Percentiles rank a stretch among this genome's conserved stretches.
Conservation (phyloP, 1,284 basidiomycete species). For the Xanthoconium separans region DNA sequence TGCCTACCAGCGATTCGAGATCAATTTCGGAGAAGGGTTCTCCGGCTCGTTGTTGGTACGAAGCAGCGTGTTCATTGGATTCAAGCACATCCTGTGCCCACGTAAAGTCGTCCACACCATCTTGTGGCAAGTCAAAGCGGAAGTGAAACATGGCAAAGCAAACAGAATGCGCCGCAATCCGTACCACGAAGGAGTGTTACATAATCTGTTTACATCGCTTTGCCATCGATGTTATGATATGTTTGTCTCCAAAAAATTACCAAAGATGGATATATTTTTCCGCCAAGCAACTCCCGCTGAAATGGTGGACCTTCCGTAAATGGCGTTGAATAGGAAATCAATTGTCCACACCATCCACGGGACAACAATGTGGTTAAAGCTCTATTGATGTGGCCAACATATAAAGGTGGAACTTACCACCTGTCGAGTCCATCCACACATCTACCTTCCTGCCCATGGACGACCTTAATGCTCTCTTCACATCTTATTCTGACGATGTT, state of each 20-base stretch:
- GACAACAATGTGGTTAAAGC: background rate
- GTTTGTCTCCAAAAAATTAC: background rate
- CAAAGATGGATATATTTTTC: no score
- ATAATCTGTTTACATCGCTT: background rate
- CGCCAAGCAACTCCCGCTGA: background rate
- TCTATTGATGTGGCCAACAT: background rate
- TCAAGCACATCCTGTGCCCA: slow-evolving; percentile 1
- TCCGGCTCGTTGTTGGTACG: background rate
- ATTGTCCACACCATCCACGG: background rate
- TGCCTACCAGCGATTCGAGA: slow-evolving; percentile 37
- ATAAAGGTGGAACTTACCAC: background rate
- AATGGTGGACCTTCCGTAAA: slow-evolving; percentile 1
- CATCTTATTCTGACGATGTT: no score
- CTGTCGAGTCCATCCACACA: background rate
- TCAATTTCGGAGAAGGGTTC: slow-evolving; percentile 34
- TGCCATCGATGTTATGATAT: background rate
- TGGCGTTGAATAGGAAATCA: slow-evolving; percentile 3
- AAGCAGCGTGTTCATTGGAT: slow-evolving; percentile 1
- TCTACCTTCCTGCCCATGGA: background rate
- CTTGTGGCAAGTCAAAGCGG: slow-evolving; percentile 51
- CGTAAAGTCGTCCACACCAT: slow-evolving; percentile 39
- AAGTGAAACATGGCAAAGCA: slow-evolving; percentile 47
- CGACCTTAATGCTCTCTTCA: background rate
- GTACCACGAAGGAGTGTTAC: background rate
- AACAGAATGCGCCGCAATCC: no score